Evolutionary conservation across 2,329 filamentous ascomycete genomes (phyloP).

Genomic region (Aspergillus sp.): DNA sequence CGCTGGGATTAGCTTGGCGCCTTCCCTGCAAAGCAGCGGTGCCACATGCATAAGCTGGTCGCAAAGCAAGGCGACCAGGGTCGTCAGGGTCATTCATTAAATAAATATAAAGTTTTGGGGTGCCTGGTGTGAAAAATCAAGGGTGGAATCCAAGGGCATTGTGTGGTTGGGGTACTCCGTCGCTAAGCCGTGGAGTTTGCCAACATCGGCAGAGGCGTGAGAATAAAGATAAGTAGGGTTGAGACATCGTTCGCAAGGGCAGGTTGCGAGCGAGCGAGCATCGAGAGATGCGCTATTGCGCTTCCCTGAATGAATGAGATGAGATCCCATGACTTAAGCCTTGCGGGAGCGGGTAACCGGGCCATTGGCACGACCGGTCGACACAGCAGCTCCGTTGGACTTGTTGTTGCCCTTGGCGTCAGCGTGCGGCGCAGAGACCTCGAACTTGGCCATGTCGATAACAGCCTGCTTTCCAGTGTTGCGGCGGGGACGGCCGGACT

Average conservation of each 20-base stretch:
- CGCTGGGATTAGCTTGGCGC: conserved; percentile 16
- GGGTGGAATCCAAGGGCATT: conserved; percentile 8
- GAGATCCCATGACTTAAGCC: conserved; percentile 36
- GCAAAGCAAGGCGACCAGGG: conserved; percentile 26
- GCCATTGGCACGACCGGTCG: conserved; percentile 45
- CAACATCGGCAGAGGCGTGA: background rate
- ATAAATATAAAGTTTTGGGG: conserved; percentile 24
- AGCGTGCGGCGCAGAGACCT: conserved; percentile 52
- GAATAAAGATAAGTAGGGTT: background rate
- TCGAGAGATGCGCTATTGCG: conserved; percentile 5
- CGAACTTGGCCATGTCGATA: conserved; percentile 78
- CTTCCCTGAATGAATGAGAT: background rate
- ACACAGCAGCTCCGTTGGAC: conserved; percentile 35
- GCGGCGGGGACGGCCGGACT: conserved; percentile 46
- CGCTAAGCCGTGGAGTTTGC: background rate
- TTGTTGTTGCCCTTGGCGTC: conserved; percentile 32
- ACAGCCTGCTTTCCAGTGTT: conserved; percentile 78
- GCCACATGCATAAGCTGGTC: conserved; percentile 26
- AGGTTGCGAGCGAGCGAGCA: background rate
- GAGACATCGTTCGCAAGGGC: background rate
- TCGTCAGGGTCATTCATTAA: conserved; percentile 34
- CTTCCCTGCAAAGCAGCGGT: conserved; percentile 19
- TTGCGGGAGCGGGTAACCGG: conserved; percentile 51
- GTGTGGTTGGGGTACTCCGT: background rate
- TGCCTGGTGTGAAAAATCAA: conserved; percentile 13